Base-by-base conservation (phyloP, 805 yeast species). In the Lipomyces lipofer region DNA sequence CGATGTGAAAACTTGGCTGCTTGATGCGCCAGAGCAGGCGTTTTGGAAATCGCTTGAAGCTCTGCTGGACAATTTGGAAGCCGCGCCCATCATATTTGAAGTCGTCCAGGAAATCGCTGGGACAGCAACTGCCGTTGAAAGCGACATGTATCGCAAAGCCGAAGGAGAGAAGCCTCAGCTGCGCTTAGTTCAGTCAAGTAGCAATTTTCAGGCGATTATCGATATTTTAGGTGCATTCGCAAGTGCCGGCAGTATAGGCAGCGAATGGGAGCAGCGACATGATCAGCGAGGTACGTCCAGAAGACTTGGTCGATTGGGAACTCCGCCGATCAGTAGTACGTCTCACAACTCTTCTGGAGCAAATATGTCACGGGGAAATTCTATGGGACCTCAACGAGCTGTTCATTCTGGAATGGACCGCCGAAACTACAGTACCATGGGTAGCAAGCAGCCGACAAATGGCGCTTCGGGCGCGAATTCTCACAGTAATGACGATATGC, bases 191-290 rank as follows among this genome's bases (percentile, higher is more conserved):
- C 51, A 49, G 3, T 24, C 60, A 8, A 45, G 45, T 5, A 54
- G 42, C n/a, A 64, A 60, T 43, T 60, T 67, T 46, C 55, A 51
- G 22, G 52, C 62, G 13, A 55, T 65, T 19, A 42, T 58, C 17
- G 57, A 56, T 17, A 52, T 59, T 17, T 56, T 67, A 22, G 67
- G 67, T 8, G 62, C 59, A 9, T 54, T 64, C 36, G 66, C 68
- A 21, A 43, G 50, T 21, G 55, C 58, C n/a, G 67, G 62, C n/a
- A 56, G 55, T 21, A 44, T 51, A 4, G 64, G 59, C 24, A 39
- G 47, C 19, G 59, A 59, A 12, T 56, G 61, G 61, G 62, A 58
- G 30, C 62, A 58, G 36, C 43, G 51, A 24, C 44, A 43, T 27
- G 62, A 58, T 24, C 52, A 39, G 27, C 47, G 52, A 15, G 22